These are phyloP conservation scores for Colletotrichum coccodes DNA, from an alignment of 2,329 filamentous ascomycete species.

Conservation along the genomic window DNA sequence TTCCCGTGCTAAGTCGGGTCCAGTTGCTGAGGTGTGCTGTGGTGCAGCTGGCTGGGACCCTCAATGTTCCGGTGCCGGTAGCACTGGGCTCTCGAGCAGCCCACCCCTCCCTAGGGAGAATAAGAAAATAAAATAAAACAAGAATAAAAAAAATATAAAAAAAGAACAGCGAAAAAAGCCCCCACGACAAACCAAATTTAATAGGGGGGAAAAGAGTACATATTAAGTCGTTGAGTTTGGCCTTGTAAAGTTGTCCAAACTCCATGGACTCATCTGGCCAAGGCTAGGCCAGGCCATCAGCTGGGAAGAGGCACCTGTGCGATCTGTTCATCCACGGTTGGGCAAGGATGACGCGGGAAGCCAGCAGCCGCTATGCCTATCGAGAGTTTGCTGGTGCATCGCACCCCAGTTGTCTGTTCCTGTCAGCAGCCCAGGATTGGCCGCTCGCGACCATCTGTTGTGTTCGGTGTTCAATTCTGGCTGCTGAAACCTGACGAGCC, in stretches of 20 bases:
- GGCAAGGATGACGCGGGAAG: constrained; percentile 8
- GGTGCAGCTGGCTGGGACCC: background rate
- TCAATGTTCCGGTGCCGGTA: constrained; percentile 3
- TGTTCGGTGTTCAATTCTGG: background rate
- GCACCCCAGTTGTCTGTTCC: constrained; percentile 16
- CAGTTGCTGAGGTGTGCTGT: background rate
- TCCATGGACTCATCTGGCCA: constrained; percentile 27
- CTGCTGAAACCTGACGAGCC: background rate
- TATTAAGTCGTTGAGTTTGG: constrained; percentile 2
- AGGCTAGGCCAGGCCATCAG: constrained; percentile 1
- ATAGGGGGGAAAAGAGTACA: background rate
- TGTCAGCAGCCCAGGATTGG: constrained; percentile 22
- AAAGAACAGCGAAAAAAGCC: background rate
- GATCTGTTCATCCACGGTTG: constrained; percentile 8
- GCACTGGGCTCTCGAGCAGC: background rate
- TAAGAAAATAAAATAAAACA: background rate
- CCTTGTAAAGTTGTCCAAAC: constrained; percentile 13
- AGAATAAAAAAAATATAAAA: background rate
- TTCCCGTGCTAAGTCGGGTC: background rate
- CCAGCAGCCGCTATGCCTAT: constrained; percentile 4
- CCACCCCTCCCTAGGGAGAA: background rate
- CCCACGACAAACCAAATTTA: background rate
- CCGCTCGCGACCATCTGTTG: constrained; percentile 4
- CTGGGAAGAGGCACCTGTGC: background rate
- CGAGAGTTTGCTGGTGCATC: constrained; percentile 29